Percentiles rank a stretch among this genome's conserved stretches.
Evolutionary conservation across 257 asterid genomes (phyloP).

Genomic region (Paulownia fortunei): DNA sequence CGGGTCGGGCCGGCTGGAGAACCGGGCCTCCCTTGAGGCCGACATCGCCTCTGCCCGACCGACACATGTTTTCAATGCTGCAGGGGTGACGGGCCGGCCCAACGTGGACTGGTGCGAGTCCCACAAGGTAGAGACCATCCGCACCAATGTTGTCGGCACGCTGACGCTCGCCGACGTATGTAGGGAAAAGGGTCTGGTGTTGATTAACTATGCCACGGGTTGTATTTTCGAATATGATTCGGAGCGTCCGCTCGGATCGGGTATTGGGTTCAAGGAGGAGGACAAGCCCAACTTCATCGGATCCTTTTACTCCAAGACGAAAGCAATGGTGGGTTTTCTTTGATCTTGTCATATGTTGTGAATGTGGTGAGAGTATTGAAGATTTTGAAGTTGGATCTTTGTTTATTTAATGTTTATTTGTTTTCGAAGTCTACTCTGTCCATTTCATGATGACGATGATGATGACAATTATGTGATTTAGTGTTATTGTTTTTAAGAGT

Average conservation of each 20-base stretch:
- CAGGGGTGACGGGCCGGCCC: conserved; percentile 77
- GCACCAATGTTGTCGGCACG: conserved; percentile 75
- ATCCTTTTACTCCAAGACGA: conserved; percentile 81
- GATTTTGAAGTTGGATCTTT: conserved; percentile 20
- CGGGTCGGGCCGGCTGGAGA: conserved; percentile 73
- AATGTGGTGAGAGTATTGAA: background rate
- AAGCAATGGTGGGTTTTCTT: conserved; percentile 64
- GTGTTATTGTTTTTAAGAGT: background rate
- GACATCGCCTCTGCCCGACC: conserved; percentile 53
- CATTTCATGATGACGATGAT: background rate
- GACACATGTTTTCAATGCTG: conserved; percentile 78
- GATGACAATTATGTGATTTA: background rate
- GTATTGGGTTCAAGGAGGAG: conserved; percentile 80
- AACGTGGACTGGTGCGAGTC: conserved; percentile 87
- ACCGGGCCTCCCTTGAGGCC: conserved; percentile 50
- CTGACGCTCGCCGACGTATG: conserved; percentile 76
- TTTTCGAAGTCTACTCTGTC: background rate
- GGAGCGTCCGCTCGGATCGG: conserved; percentile 64
- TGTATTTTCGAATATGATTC: conserved; percentile 74
- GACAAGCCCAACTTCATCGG: conserved; percentile 75
- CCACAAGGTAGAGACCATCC: conserved; percentile 74
- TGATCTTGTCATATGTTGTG: background rate
- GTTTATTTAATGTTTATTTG: background rate
- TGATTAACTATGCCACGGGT: conserved; percentile 75
- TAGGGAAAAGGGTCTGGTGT: conserved; percentile 55